phyloP scores from a whole-genome alignment of 83 land plant genomes.

The Thuja plicata region DNA sequence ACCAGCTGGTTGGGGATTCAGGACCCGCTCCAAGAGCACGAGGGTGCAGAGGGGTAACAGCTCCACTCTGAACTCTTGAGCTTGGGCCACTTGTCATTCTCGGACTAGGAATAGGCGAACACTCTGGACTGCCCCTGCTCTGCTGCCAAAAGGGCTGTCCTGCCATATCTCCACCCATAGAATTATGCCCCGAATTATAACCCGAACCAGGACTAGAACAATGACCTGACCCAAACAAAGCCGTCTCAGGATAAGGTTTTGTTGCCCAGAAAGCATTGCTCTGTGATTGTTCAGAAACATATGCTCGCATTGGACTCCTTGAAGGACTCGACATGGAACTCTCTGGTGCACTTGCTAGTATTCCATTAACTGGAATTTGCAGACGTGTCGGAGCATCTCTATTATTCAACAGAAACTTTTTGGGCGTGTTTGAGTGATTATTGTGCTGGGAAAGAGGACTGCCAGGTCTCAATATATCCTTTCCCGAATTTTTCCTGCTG shows the following conservation, averaged over 20 bases:
- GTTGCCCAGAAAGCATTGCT: conserved; percentile 30
- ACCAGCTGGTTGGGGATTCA: conserved; percentile 45
- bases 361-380: conserved; percentile 43
- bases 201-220: conserved; percentile 87
- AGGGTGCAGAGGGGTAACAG: conserved; percentile 74
- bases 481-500: conserved; percentile 25
- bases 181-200: conserved; percentile 74
- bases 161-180: conserved; percentile 63
- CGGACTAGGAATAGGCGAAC: conserved; percentile 79
- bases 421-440: conserved; percentile 33
- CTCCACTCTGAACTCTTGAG: conserved; percentile 74
- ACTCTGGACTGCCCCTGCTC: conserved; percentile 75
- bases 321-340: conserved; percentile 81
- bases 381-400: conserved; percentile 25
- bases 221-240: conserved; percentile 64
- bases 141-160: conserved; percentile 72
- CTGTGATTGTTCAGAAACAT: conserved; percentile 44
- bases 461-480: conserved; percentile 28
- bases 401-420: conserved; percentile 14
- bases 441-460: conserved; percentile 27
- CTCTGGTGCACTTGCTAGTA: conserved; percentile 58
- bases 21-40: conserved; percentile 52
- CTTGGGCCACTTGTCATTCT: conserved; percentile 79
- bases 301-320: conserved; percentile 53
- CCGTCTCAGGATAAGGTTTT: conserved; percentile 38